Base-by-base conservation (phyloP, 495 filamentous ascomycete species). In the Annulohypoxylon nitens region DNA sequence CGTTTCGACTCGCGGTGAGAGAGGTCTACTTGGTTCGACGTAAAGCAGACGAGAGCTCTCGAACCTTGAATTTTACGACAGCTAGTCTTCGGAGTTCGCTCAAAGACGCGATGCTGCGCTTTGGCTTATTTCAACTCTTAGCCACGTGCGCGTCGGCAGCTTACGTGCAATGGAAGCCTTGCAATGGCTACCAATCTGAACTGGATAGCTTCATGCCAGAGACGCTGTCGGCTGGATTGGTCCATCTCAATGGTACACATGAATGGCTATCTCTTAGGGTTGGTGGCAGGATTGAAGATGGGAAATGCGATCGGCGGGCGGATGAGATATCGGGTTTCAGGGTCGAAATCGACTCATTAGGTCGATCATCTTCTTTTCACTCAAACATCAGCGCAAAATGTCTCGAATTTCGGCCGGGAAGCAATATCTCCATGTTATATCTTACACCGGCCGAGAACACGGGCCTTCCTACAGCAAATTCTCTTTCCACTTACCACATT, bases 101-200 rank as follows among this genome's bases (percentile, higher is more conserved):
- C 48, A 12, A 51, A 51, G 14, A 34, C 43, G n/a, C 65, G 55
- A 41, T 54, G 54, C 26, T 69, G 57, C 55, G 26, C 26, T 51
- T 53, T 18, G 23, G 58, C 18, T 34, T 61, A 8, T 10, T 62
- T 20, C 50, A 18, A 33, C 47, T 69, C 3, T 34, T 69, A 10
- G 47, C 47, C 9, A 33, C 67, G 18, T 69, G 58, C 45, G 58
- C 58, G 18, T 69, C 67, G 18, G 67, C 67, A 12, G 67, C 59
- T 47, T 69, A 69, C 16, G 59, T 69, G 34, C 59, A 69, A 34
- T 48, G 26, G 59, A 59, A 62, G 48, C 47, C 20, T 23, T 63
- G 59, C 58, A 16, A 62, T 18, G 59, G 20, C 23, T 34, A 69
- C 34, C 36, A 33, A 20, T 41, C 45, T 18, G 10, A 50, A 30